A percentile compares a stretch with the other conserved stretches of the same genome.
phyloP scores from a whole-genome alignment of 768 basidiomycete genomes.

The Boletus sensibilis region DNA sequence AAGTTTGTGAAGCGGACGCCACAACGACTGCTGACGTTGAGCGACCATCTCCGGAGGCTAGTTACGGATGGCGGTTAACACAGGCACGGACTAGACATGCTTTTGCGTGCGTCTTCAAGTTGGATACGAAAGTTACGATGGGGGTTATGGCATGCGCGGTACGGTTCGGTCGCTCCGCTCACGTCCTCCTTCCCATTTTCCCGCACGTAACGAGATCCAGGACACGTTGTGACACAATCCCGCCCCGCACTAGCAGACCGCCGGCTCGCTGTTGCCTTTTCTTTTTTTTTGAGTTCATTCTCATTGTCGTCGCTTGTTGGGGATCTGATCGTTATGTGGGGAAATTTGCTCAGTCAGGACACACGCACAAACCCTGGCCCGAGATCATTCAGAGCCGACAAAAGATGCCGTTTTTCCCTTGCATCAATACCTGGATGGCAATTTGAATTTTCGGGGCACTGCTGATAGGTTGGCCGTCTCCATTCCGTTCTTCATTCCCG shows the following conservation, averaged over 20 bases:
- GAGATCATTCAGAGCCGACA: slow-evolving; percentile 1
- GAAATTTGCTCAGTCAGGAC: neutral
- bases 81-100: slow-evolving; percentile 9
- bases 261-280: slow-evolving; percentile 3
- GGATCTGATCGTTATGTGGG: neutral
- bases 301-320: slow-evolving; percentile 8
- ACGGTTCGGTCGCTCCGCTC: neutral
- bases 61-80: neutral
- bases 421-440: neutral
- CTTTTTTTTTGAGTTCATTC: neutral
- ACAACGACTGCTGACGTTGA: slow-evolving; percentile 13
- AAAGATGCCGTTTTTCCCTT: slow-evolving; percentile 4
- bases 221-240: neutral
- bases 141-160: slow-evolving; percentile 10
- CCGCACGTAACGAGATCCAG: slow-evolving; percentile 6
- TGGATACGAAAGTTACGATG: slow-evolving; percentile 7
- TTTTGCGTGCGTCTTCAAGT: neutral
- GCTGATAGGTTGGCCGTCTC: neutral
- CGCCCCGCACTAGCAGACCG: slow-evolving; percentile 2
- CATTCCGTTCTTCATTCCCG: slow-evolving; percentile 13
- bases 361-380: neutral
- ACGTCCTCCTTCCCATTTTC: neutral
- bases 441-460: neutral
- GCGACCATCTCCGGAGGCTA: neutral
- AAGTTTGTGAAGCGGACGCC: slow-evolving; percentile 10